These are phyloP conservation scores for Saturnispora bothae DNA, from an alignment of 805 yeast species.

Conservation along the genomic window DNA sequence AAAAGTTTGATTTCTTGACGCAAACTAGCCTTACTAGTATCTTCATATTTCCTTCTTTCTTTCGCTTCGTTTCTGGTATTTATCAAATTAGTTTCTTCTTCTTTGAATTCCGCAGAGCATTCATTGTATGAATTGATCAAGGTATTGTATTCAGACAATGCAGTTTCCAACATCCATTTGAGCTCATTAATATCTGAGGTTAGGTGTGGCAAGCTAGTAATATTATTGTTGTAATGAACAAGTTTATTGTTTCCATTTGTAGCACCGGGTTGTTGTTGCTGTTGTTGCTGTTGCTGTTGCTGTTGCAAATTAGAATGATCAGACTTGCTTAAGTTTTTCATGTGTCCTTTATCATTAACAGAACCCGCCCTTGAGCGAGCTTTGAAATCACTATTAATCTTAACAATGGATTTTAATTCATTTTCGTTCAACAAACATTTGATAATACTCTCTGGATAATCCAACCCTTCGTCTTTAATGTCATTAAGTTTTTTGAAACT, in stretches of 20 bases:
- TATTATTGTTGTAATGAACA: conserved; percentile 9
- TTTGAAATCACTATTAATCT: conserved; percentile 21
- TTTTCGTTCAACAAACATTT: conserved; percentile 26
- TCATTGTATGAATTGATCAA: conserved; percentile 26
- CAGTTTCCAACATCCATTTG: conserved; percentile 31
- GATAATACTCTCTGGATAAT: conserved; percentile 31
- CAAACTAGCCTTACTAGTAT: conserved; percentile 29
- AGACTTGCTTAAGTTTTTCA: neutral
- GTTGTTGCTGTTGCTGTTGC: neutral
- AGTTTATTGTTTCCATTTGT: conserved; percentile 1
- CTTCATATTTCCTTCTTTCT: conserved; percentile 32
- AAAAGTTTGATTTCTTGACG: conserved; percentile 32
- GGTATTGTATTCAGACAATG: conserved; percentile 31
- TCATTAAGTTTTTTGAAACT: conserved; percentile 6
- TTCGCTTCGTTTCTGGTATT: conserved; percentile 29
- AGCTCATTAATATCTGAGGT: conserved; percentile 34
- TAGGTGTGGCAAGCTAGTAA: conserved; percentile 21
- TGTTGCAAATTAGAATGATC: no score
- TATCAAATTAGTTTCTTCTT: conserved; percentile 27
- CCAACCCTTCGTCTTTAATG: conserved; percentile 19
- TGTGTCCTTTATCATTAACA: neutral
- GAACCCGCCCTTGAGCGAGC: conserved; percentile 11
- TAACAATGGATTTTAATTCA: conserved; percentile 23
- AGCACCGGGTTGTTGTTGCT: conserved; percentile 4
- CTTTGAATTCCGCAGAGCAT: conserved; percentile 27